These are phyloP conservation scores for Chenopodium berlandieri DNA, from an alignment of 148 eudicot genomes.

Conservation along the genomic window DNA sequence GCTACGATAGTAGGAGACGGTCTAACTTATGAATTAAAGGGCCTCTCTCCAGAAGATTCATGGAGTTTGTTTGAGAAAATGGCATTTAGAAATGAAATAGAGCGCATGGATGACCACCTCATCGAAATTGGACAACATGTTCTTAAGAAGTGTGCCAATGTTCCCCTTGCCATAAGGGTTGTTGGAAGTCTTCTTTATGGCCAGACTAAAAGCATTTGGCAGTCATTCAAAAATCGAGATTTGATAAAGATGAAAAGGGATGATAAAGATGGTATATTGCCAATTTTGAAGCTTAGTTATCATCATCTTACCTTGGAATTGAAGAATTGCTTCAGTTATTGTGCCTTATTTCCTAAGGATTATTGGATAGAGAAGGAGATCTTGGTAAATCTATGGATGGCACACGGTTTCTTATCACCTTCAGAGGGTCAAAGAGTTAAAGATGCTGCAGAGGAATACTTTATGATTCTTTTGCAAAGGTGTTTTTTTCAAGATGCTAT, in stretches of 20 bases:
- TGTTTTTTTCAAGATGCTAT: slow-evolving; percentile 15
- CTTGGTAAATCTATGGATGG: slow-evolving; percentile 10
- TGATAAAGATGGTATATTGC: background rate
- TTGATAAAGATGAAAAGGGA: background rate
- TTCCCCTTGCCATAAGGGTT: slow-evolving; percentile 14
- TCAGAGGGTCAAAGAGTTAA: background rate
- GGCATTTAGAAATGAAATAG: background rate
- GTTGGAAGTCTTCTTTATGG: slow-evolving; percentile 11
- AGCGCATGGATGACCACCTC: background rate
- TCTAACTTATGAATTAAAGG: background rate
- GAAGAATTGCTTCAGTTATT: slow-evolving; percentile 9
- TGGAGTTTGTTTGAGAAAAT: background rate
- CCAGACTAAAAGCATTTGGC: background rate
- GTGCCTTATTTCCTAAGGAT: slow-evolving; percentile 14
- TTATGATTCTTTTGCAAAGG: background rate
- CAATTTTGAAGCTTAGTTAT: slow-evolving; percentile 11
- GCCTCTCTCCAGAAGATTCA: background rate
- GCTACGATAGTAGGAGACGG: background rate
- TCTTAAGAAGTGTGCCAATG: slow-evolving; percentile 8
- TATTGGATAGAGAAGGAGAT: background rate
- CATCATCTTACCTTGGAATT: background rate
- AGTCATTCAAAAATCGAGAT: background rate
- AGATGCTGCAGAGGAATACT: slow-evolving; percentile 2
- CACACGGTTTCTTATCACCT: background rate
- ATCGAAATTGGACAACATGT: background rate